phyloP scores from a whole-genome alignment of 139 green algal genomes.

The Mesotaenium endlicherianum region DNA sequence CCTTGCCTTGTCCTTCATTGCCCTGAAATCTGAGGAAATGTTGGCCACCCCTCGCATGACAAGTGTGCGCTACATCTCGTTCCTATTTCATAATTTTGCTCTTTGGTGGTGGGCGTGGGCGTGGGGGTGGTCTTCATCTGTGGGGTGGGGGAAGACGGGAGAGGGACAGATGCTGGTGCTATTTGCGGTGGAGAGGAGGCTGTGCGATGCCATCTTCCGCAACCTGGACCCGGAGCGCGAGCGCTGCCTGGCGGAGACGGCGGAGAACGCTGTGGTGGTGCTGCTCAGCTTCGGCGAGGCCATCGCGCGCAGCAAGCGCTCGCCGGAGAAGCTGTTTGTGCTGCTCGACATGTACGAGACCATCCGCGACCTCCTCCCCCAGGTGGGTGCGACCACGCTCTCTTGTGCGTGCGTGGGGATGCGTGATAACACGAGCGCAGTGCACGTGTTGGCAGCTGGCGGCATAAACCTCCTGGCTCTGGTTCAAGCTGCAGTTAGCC shows the following conservation, averaged over 20 bases:
- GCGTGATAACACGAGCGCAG: not conserved
- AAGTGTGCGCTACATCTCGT: not conserved
- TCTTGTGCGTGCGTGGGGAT: not conserved
- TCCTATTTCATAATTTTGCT: not conserved
- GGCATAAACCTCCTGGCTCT: not conserved
- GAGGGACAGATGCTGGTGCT: constrained; percentile 38
- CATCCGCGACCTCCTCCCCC: constrained; percentile 27
- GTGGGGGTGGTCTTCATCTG: too few relatives aligned
- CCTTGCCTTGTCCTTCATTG: too few relatives aligned
- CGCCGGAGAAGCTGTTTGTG: constrained; percentile 50
- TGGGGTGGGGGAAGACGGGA: not conserved
- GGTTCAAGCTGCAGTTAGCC: not conserved
- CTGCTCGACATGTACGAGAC: constrained; percentile 54
- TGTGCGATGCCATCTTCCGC: constrained; percentile 37
- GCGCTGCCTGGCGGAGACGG: constrained; percentile 21
- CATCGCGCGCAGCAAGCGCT: constrained; percentile 9
- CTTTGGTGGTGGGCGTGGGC: not conserved
- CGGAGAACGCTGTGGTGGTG: constrained; percentile 9
- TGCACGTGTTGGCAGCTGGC: not conserved
- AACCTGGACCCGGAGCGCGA: constrained; percentile 33
- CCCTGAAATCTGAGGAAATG: too few relatives aligned
- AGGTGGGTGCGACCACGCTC: constrained; percentile 1
- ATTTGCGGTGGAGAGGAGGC: constrained; percentile 25
- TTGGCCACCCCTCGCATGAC: too few relatives aligned
- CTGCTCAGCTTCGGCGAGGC: constrained; percentile 38